These are phyloP conservation scores for Hanseniaspora clermontiae DNA, from an alignment of 805 yeast species.

Conservation along the genomic window DNA sequence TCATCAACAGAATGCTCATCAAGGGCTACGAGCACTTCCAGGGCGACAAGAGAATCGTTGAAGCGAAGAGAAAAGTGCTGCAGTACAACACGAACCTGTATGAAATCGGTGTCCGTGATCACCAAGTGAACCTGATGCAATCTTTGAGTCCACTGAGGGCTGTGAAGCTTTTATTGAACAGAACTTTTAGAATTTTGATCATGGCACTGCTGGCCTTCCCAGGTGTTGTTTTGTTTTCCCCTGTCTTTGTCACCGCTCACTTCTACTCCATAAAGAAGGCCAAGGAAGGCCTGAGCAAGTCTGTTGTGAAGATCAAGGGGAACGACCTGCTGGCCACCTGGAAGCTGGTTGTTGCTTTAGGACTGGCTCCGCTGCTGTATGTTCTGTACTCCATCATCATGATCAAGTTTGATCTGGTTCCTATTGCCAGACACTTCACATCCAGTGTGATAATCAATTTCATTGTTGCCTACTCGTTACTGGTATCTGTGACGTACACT, in stretches of 20 bases:
- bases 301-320: conserved; percentile 83
- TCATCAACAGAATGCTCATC: conserved; percentile 78
- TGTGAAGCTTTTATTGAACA: conserved; percentile 40
- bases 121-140: conserved; percentile 43
- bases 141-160: conserved; percentile 41
- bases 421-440: conserved; percentile 13
- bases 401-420: conserved; percentile 21
- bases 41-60: conserved; percentile 53
- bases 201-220: conserved; percentile 64
- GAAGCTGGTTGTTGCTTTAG: conserved; percentile 84
- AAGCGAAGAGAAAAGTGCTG: conserved; percentile 49
- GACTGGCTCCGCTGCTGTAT: conserved; percentile 77
- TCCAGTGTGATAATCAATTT: conserved; percentile 27
- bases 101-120: conserved; percentile 51
- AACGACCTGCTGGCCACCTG: conserved; percentile 94
- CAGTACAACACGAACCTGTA: conserved; percentile 55
- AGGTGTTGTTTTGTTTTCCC: conserved; percentile 76
- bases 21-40: conserved; percentile 60
- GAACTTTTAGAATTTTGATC: conserved; percentile 44
- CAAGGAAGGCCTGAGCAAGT: conserved; percentile 63
- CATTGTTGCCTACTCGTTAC: conserved; percentile 44
- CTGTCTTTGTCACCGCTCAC: conserved; percentile 72
- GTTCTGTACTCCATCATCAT: conserved; percentile 63
- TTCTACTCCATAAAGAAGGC: conserved; percentile 63
- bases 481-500: conserved; percentile 70